A percentile compares a stretch with the other conserved stretches of the same genome.
phyloP scores from a whole-genome alignment of 2,329 filamentous ascomycete genomes.

The Exophiala sideris region DNA sequence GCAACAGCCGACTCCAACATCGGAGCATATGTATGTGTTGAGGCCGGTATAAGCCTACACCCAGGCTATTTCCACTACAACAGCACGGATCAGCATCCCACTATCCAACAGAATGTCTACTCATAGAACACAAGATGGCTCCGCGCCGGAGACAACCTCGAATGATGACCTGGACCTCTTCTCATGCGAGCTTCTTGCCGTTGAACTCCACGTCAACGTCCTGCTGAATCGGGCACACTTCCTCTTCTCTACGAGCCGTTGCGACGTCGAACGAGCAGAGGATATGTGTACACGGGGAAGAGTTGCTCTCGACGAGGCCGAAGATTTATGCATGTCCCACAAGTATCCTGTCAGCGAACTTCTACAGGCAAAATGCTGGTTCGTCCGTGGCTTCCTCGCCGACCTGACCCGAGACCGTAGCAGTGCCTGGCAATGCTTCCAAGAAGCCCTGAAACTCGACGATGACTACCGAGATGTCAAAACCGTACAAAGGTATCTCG shows the following conservation, averaged over 20 bases:
- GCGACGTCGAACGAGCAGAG: too few relatives aligned
- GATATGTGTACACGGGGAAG: not conserved
- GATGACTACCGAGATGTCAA: slow-evolving; percentile 2
- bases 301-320: slow-evolving; percentile 9
- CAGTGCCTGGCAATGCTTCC: slow-evolving; percentile 5
- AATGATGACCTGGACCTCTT: too few relatives aligned
- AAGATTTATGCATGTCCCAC: slow-evolving; percentile 3
- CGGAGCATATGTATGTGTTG: too few relatives aligned
- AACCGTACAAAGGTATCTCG: slow-evolving; percentile 9
- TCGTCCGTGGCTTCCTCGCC: slow-evolving; percentile 10
- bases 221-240: slow-evolving; percentile 15
- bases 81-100: not conserved
- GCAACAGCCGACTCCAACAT: too few relatives aligned
- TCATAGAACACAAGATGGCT: not conserved
- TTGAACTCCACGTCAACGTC: slow-evolving; percentile 12
- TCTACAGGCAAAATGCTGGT: slow-evolving; percentile 15
- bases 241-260: slow-evolving; percentile 2
- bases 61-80: too few relatives aligned
- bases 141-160: too few relatives aligned
- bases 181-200: not conserved
- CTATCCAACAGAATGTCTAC: not conserved
- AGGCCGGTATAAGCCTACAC: too few relatives aligned
- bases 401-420: slow-evolving; percentile 5
- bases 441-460: slow-evolving; percentile 9
- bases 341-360: not conserved